Evolutionary conservation across 305 asterid genomes (phyloP), one percentile per base, ranked within the genome.

Genomic region (Solanum chacoense): DNA sequence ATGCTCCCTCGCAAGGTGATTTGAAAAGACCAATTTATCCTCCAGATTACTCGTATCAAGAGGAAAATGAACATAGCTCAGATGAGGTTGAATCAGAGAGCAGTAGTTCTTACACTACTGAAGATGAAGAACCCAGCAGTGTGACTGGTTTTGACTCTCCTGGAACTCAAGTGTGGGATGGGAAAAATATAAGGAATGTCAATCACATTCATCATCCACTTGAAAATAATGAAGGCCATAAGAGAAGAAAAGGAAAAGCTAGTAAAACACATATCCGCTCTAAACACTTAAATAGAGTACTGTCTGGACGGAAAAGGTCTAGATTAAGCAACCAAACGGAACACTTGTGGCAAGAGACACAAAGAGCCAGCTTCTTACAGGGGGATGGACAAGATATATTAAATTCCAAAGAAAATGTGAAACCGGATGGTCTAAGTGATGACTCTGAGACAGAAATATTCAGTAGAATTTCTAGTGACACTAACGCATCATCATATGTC

Each of bases 81-180:
- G 98, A 95, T 90, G 96, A 91, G 90, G 88, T 73, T 89, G 96
- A 92, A 87, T 93, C 96, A 84, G 93, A 93, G 94, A 96, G 94
- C 93, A 40, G 36, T 79, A 92, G 98, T 90, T 92, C 93, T 83
- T 86, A 89, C 63, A 89, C 93, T 89, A 94, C 96, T 55, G 98
- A 94, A 89, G 99, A 95, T 84, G 99, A 96, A 81, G 98, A 94
- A 88, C 88, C 90, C 80, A 89, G 92, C 93, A 79, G 36, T 40
- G 85, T 79, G 67, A 95, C 94, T 91, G 98, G 98, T 92, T 95
- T 97, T 87, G 96, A 94, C 92, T 91, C 99, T 89, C 99, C 99
- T 76, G 94, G 96, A 24, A 94, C 94, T 88, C 95, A 93, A 93
- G 99, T 97, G 87, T 97, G 98, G 99, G 98, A 95, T 92, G 92